Evolutionary conservation across 2,329 filamentous ascomycete species (phyloP), one percentile per base, ranked within the genome.

Genomic region (Aurifilum marmelostoma): DNA sequence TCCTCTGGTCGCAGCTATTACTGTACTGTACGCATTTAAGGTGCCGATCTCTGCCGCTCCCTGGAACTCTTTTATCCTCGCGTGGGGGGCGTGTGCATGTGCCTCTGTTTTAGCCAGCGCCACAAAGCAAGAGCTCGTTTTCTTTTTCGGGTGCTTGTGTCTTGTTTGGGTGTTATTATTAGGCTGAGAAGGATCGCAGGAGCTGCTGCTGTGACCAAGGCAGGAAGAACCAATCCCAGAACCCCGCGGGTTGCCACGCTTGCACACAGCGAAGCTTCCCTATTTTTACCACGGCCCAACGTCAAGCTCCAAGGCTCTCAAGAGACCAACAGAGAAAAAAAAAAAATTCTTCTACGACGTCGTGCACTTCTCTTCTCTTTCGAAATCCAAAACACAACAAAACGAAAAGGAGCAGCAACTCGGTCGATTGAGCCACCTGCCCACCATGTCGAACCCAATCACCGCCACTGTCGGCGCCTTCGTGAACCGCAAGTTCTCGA

Each of bases 401-500:
- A 54, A 50, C 9, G 24, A 12, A 52, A 52, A 52, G 3, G 24
- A 27, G 24, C 50, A 54, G 50, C 50, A 54, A 27, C 24, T 27
- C 16, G 3, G 21, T 21, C 32, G 18, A 37, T 39, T 37, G 3
- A 62, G 6, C 41, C 6, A 63, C 27, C 24, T 24, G 61, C 61
- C 66, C 69, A 64, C 16, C 63, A 71, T 71, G 69, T 69, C 69
- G 18, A 71, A 71, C 54, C 24, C 67, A 11, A 50, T 67, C 39
- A 61, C 71, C 76, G 64, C 71, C 76, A 80, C 74, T 67, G 85
- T 85, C 81, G 79, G 81, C 76, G 67, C 69, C 27, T 75, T 76
- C 60, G 66, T 61, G 24, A 84, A 83, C 70, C 86, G 88, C 80
- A 89, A 89, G 77, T 90, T 90, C 79, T 89, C 87, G 72, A 89